A percentile compares a stretch with the other conserved stretches of the same genome.
Evolutionary conservation across 2,329 filamentous ascomycete species (phyloP).

Genomic region (Colletotrichum higginsianum): DNA sequence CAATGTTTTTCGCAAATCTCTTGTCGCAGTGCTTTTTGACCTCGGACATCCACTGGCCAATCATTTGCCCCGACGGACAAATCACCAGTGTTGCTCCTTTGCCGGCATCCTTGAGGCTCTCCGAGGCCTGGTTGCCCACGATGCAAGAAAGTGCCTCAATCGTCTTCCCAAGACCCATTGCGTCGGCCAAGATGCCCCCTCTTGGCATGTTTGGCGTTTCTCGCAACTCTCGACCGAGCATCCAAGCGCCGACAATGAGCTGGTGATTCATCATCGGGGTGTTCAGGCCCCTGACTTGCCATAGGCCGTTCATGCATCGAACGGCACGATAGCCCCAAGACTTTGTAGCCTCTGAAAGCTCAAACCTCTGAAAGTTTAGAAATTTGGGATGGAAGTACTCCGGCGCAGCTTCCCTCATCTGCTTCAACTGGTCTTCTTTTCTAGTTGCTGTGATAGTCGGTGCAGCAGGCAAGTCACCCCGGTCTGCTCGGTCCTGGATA

Average conservation of each 20-base stretch:
- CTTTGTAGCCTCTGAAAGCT: not conserved
- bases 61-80: constrained; percentile 45
- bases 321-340: not conserved
- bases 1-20: not conserved
- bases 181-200: constrained; percentile 73
- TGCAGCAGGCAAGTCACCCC: not conserved
- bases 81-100: constrained; percentile 55
- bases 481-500: constrained; percentile 9
- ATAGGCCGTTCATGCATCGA: not conserved
- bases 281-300: not conserved
- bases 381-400: not conserved
- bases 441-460: constrained; percentile 10
- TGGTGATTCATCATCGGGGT: constrained; percentile 57
- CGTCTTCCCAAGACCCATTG: constrained; percentile 78
- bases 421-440: constrained; percentile 1
- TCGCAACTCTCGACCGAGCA: constrained; percentile 65
- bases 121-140: constrained; percentile 54
- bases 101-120: constrained; percentile 54
- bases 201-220: constrained; percentile 2
- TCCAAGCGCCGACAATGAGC: constrained; percentile 66
- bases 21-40: constrained; percentile 46
- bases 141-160: constrained; percentile 61
- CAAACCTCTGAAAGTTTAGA: not conserved
- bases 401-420: constrained; percentile 8
- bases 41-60: constrained; percentile 50